Percentiles rank a stretch among this genome's conserved stretches.
phyloP scores from a whole-genome alignment of 176 grass and related monocot species.

The Pharus latifolius region DNA sequence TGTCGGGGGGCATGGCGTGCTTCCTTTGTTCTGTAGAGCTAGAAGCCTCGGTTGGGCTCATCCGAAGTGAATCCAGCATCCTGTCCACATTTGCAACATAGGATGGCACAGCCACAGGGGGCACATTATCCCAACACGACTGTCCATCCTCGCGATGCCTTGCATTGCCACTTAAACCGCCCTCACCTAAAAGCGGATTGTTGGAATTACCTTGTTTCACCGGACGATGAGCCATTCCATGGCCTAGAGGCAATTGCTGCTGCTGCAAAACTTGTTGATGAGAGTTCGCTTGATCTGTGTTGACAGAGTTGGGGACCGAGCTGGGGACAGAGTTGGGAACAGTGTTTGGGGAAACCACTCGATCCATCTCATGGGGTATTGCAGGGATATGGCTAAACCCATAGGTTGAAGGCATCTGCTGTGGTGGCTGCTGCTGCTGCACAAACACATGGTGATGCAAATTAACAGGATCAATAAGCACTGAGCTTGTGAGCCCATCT shows the following conservation, averaged over 20 bases:
- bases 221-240: slow-evolving; percentile 23
- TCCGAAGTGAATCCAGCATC: slow-evolving; percentile 39
- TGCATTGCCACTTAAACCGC: slow-evolving; percentile 37
- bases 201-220: slow-evolving; percentile 20
- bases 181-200: slow-evolving; percentile 36
- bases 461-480: slow-evolving; percentile 27
- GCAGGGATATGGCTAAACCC: slow-evolving; percentile 34
- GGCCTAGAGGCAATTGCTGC: slow-evolving; percentile 27
- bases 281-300: slow-evolving; percentile 7
- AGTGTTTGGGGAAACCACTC: slow-evolving; percentile 26
- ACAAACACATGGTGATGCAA: slow-evolving; percentile 44
- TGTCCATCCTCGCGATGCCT: slow-evolving; percentile 38
- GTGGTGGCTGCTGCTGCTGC: slow-evolving; percentile 20
- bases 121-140: slow-evolving; percentile 6
- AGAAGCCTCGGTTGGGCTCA: slow-evolving; percentile 26
- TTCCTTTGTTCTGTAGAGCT: slow-evolving; percentile 33
- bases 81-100: slow-evolving; percentile 50
- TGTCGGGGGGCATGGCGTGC: slow-evolving; percentile 15
- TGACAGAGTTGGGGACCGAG: background rate
- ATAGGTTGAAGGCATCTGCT: slow-evolving; percentile 31
- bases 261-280: slow-evolving; percentile 17
- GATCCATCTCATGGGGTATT: slow-evolving; percentile 32
- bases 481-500: slow-evolving; percentile 26
- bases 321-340: no score
- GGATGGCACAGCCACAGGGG: slow-evolving; percentile 22